Percentiles rank a stretch among this genome's conserved stretches.
Evolutionary conservation across 371 early-diverging fungal species (phyloP).

Genomic region (Choanephora cucurbitarum): DNA sequence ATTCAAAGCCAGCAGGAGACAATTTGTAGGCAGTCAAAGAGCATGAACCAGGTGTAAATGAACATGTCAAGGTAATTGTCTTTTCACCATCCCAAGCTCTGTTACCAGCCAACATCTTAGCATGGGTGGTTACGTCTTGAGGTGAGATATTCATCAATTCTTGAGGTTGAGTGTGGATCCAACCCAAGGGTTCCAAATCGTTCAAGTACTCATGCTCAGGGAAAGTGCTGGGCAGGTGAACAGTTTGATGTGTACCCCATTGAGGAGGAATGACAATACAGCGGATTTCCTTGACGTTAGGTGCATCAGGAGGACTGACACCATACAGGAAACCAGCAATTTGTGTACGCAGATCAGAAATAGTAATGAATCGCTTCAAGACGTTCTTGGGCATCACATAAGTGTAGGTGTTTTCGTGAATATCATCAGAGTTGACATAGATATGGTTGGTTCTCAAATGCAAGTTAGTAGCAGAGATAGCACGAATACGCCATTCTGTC

Average conservation of each 20-base stretch:
- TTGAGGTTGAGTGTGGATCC: slow-evolving; percentile 97
- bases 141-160: slow-evolving; percentile 91
- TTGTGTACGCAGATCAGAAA: slow-evolving; percentile 95
- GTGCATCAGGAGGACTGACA: slow-evolving; percentile 88
- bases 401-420: slow-evolving; percentile 87
- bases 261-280: slow-evolving; percentile 96
- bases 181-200: slow-evolving; percentile 94
- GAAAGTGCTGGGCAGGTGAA: slow-evolving; percentile 85
- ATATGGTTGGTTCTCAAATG: slow-evolving; percentile 95
- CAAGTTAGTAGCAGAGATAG: slow-evolving; percentile 93
- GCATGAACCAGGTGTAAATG: slow-evolving; percentile 97
- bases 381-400: slow-evolving; percentile 97
- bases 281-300: slow-evolving; percentile 95
- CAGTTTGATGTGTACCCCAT: slow-evolving; percentile 94
- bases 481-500: slow-evolving; percentile 98
- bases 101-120: slow-evolving; percentile 84
- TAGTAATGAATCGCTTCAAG: slow-evolving; percentile 92
- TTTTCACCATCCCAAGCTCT: slow-evolving; percentile 96
- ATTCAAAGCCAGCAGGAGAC: slow-evolving; percentile 94
- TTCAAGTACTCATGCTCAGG: slow-evolving; percentile 92
- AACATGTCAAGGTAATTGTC: slow-evolving; percentile 87
- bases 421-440: slow-evolving; percentile 93
- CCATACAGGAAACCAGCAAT: slow-evolving; percentile 96
- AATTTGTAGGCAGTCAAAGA: slow-evolving; percentile 94
- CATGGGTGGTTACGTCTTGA: slow-evolving; percentile 90